Base-by-base conservation (phyloP, 148 eudicot genomes). In the Hydrangea macrophylla region DNA sequence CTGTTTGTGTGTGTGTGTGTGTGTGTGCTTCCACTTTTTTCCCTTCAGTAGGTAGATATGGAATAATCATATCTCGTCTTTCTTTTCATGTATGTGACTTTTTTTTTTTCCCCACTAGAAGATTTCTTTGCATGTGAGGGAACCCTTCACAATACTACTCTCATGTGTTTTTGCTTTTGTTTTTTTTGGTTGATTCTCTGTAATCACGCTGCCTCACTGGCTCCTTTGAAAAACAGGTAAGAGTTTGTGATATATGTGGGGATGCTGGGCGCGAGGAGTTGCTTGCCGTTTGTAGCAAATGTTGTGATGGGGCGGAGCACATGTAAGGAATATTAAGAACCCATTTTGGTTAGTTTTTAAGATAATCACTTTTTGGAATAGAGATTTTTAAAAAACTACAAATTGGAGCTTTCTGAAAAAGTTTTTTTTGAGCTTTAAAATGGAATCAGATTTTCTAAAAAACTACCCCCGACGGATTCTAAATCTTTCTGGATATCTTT, bases 271-370 rank as follows among this genome's bases (percentile, higher is more conserved):
- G 92, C 31, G 98, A 93, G 73, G 97, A 90, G 79, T 82, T 83
- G 75, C 98, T 94, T 76, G 97, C 98, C 55, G 78, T 90, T 63
- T 94, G 98, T 75, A 83, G 85, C 55, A 79, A 75, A 76, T 94
- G 98, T 70, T 83, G 80, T 78, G 98, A 94, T 82, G 98, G 97
- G 58, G 98, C 98, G 51, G 98, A 94, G 68, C 98, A 94, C 78
- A 88, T 92, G 98, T 94, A 86, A 85, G 98, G 35, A 24, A 2
- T 48, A 8, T 42, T 42, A 42, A 42, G 11, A 11, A 13, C 15
- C 50, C 50, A n/a, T n/a, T 42, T 42, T 12, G 17, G 50, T 8
- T n/a, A 2, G 2, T 33, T 3, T 15, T 4, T 30, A n/a, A n/a
- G n/a, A n/a, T n/a, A n/a, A 9, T 15, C 22, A 17, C 18, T 30